Conservation (phyloP, 257 asterid species). For the Nicotiana undulata region DNA sequence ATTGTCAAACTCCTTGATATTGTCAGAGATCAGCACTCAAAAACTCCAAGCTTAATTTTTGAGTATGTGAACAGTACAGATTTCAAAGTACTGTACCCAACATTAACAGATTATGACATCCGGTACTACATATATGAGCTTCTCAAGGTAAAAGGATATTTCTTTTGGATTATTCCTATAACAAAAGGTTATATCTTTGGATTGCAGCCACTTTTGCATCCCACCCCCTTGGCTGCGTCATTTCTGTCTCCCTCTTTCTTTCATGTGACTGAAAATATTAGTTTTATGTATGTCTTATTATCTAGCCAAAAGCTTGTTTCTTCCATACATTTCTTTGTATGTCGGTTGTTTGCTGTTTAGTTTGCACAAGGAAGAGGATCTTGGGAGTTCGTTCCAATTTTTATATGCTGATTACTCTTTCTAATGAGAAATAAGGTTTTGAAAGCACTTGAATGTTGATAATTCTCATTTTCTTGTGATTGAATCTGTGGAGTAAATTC, state of each 20-base stretch:
- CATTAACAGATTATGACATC: slow-evolving; percentile 70
- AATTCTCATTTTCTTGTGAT: background rate
- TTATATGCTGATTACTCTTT: background rate
- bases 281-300: background rate
- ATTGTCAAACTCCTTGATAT: slow-evolving; percentile 66
- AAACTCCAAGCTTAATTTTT: slow-evolving; percentile 77
- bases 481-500: background rate
- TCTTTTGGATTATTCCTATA: background rate
- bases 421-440: background rate
- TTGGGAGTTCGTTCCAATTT: background rate
- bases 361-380: background rate
- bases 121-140: slow-evolving; percentile 80
- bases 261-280: background rate
- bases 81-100: slow-evolving; percentile 72
- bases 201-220: background rate
- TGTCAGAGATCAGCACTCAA: slow-evolving; percentile 73
- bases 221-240: background rate
- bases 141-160: slow-evolving; percentile 48
- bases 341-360: background rate
- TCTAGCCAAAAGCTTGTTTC: background rate
- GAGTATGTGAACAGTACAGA: slow-evolving; percentile 78
- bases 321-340: background rate
- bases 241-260: background rate
- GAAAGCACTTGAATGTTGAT: background rate
- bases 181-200: background rate